Evolutionary conservation across 305 asterid genomes (phyloP).

Genomic region (Fraxinus angustifolia): DNA sequence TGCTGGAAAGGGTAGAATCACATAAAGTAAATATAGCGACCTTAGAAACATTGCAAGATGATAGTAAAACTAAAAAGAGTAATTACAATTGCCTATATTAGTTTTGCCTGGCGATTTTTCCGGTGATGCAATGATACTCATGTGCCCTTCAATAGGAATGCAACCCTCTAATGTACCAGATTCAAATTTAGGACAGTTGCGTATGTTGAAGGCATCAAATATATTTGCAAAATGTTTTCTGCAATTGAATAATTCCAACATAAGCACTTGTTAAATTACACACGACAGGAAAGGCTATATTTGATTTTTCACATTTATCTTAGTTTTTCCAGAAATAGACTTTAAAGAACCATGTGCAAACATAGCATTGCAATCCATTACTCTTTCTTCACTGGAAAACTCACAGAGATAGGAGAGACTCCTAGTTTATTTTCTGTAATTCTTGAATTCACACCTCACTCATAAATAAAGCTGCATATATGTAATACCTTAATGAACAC

Average conservation of each 20-base stretch:
- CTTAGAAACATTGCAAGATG: background rate
- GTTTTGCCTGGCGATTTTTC: background rate
- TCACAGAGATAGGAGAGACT: conserved; percentile 37
- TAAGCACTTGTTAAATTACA: conserved; percentile 26
- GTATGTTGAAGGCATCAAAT: conserved; percentile 4
- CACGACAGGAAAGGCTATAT: conserved; percentile 22
- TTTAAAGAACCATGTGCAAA: conserved; percentile 10
- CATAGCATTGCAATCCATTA: conserved; percentile 23
- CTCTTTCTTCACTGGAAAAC: conserved; percentile 30
- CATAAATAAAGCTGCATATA: conserved; percentile 19
- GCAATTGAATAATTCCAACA: conserved; percentile 20
- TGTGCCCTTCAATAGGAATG: background rate
- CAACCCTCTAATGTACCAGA: background rate
- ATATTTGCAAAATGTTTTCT: conserved; percentile 11
- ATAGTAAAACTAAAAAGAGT: background rate
- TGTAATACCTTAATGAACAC: conserved; percentile 27
- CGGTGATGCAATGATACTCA: background rate
- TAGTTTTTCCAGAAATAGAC: conserved; percentile 22
- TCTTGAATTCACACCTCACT: conserved; percentile 27
- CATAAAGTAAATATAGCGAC: conserved; percentile 9
- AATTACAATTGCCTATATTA: background rate
- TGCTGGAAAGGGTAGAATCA: conserved; percentile 16
- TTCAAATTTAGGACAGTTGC: background rate
- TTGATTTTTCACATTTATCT: conserved; percentile 25
- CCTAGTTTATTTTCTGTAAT: conserved; percentile 31